Evolutionary conservation across 768 basidiomycete genomes (phyloP).

Genomic region (Leucocoprinus sp.): DNA sequence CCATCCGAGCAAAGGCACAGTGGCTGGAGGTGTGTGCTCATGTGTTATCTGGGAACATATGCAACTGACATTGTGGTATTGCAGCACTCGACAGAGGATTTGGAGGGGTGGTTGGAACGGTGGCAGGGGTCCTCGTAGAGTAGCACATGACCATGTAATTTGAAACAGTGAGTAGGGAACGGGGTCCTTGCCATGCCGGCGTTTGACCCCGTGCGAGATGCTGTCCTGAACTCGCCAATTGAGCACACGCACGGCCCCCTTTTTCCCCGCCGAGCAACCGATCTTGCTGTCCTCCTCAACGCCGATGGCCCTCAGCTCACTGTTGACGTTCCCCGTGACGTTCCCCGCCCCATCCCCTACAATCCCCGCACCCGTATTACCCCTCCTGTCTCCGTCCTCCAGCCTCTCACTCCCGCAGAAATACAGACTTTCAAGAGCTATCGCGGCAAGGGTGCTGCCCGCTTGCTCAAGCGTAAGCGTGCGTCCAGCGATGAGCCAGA

Average conservation of each 20-base stretch:
- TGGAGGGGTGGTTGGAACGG: conserved; percentile 44
- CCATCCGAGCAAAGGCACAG: conserved; percentile 47
- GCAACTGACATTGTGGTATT: not conserved
- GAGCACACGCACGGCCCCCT: conserved; percentile 42
- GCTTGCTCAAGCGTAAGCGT: conserved; percentile 49
- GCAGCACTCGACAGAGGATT: conserved; percentile 53
- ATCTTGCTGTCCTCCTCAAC: conserved; percentile 73
- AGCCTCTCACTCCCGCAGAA: conserved; percentile 58
- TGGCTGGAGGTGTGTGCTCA: conserved; percentile 49
- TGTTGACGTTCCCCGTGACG: conserved; percentile 21
- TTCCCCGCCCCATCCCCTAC: conserved; percentile 42
- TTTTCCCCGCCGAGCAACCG: conserved; percentile 56
- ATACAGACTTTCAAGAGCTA: conserved; percentile 49
- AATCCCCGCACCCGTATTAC: conserved; percentile 56
- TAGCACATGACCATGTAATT: not conserved
- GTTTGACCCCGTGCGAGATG: conserved; percentile 85
- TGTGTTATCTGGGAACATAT: too few species aligned
- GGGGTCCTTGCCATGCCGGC: conserved; percentile 42
- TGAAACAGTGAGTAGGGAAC: too few species aligned
- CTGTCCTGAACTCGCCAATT: conserved; percentile 71
- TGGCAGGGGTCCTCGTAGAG: conserved; percentile 21
- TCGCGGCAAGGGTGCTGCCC: conserved; percentile 47
- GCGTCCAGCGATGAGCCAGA: conserved; percentile 30
- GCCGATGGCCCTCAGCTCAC: conserved; percentile 30
- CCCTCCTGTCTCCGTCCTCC: conserved; percentile 50